Evolutionary conservation across 495 filamentous ascomycete genomes (phyloP).

Genomic region (Podospora comata): DNA sequence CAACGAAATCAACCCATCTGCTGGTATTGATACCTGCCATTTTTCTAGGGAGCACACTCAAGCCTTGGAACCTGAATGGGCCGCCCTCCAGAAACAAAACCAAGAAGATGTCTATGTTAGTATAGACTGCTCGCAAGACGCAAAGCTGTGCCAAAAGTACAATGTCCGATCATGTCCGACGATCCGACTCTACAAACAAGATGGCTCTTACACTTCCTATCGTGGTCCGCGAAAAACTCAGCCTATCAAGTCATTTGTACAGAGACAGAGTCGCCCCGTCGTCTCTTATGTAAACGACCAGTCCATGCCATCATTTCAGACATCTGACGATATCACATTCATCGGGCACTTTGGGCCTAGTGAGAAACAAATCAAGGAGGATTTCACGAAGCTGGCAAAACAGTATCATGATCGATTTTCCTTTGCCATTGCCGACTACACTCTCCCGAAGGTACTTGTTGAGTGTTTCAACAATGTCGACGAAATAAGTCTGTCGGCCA

Average conservation of each 20-base stretch:
- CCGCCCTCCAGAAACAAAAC: slow-evolving; percentile 23
- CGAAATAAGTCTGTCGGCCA: slow-evolving; percentile 16
- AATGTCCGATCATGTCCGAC: slow-evolving; percentile 47
- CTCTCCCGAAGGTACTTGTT: slow-evolving; percentile 24
- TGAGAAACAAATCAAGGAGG: slow-evolving; percentile 22
- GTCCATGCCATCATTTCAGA: slow-evolving; percentile 35
- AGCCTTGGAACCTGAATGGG: slow-evolving; percentile 42
- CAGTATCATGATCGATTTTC: slow-evolving; percentile 40
- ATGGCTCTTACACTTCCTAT: slow-evolving; percentile 35
- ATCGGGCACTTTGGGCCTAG: slow-evolving; percentile 37
- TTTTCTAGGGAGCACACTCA: slow-evolving; percentile 34
- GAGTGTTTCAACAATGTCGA: slow-evolving; percentile 44
- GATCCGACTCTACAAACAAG: slow-evolving; percentile 43
- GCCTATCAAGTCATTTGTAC: slow-evolving; percentile 41
- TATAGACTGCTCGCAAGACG: slow-evolving; percentile 42
- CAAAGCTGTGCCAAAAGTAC: slow-evolving; percentile 39
- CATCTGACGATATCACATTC: slow-evolving; percentile 41
- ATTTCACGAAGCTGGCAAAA: slow-evolving; percentile 30
- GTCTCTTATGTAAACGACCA: slow-evolving; percentile 30
- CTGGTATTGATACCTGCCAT: not conserved
- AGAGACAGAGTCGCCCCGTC: slow-evolving; percentile 35
- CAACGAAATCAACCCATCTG: not conserved
- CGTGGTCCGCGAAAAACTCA: slow-evolving; percentile 40
- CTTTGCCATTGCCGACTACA: slow-evolving; percentile 37
- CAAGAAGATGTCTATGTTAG: slow-evolving; percentile 31